phyloP scores from a whole-genome alignment of 257 asterid species.

The Thymus quinquecostatus region DNA sequence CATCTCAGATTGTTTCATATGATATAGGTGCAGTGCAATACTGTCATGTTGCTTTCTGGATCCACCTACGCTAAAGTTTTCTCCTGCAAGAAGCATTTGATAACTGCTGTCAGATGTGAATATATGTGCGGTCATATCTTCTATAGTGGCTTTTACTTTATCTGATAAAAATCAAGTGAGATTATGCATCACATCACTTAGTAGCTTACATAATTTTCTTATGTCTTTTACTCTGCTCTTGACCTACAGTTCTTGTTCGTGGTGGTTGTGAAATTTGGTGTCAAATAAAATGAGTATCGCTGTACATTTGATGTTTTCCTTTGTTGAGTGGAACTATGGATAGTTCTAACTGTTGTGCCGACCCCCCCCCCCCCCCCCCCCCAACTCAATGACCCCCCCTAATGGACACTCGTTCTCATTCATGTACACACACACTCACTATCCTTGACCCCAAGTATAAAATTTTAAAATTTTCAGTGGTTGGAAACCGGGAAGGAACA shows the following conservation, averaged over 20 bases:
- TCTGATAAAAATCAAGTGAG: neutral
- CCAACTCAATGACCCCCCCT: neutral
- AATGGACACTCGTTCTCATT: neutral
- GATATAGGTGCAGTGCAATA: neutral
- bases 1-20: constrained; percentile 4
- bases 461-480: neutral
- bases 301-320: neutral
- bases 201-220: constrained; percentile 8
- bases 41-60: neutral
- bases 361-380: neutral
- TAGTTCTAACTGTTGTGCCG: neutral
- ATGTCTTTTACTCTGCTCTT: neutral
- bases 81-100: neutral
- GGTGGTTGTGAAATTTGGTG: constrained; percentile 1
- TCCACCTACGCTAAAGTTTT: neutral
- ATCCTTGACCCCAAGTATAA: constrained; percentile 3
- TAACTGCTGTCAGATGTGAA: constrained; percentile 7
- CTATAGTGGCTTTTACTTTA: neutral
- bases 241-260: neutral
- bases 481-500: neutral
- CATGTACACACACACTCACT: neutral
- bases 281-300: neutral
- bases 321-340: neutral
- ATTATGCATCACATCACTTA: neutral
- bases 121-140: neutral